Conservation (phyloP, 1,139 yeast species). For the Yamadazyma epiphylla region DNA sequence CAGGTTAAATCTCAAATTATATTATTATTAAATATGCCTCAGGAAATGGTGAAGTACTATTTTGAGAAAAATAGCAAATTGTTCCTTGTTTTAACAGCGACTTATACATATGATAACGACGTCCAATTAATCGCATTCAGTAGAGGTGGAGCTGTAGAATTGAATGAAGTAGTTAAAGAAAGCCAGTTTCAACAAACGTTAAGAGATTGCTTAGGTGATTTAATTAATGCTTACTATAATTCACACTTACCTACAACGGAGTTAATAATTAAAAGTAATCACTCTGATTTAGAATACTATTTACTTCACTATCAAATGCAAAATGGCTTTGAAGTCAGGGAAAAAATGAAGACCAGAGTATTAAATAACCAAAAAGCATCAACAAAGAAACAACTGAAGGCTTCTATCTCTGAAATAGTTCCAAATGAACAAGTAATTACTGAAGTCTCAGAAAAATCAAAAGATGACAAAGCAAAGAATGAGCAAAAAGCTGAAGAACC, state of each 20-base stretch:
- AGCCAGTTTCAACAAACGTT: constrained; percentile 20
- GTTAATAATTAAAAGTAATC: constrained; percentile 19
- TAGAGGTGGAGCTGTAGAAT: constrained; percentile 18
- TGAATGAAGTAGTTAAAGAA: constrained; percentile 21
- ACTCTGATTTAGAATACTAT: constrained; percentile 20
- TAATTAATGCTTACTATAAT: constrained; percentile 18
- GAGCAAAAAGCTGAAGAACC: constrained; percentile 5
- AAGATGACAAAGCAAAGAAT: constrained; percentile 1
- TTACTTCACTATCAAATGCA: constrained; percentile 10
- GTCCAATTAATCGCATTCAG: constrained; percentile 28
- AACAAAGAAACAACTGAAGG: constrained; percentile 1
- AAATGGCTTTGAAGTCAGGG: constrained; percentile 12
- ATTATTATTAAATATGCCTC: constrained; percentile 53
- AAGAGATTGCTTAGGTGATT: constrained; percentile 14
- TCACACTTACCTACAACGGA: constrained; percentile 20
- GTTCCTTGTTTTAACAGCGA: constrained; percentile 25
- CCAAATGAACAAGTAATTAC: not conserved
- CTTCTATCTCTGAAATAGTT: not conserved
- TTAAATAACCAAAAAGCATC: constrained; percentile 4
- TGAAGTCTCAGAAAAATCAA: not conserved
- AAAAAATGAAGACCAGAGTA: constrained; percentile 11
- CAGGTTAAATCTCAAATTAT: constrained; percentile 58
- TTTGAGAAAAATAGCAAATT: constrained; percentile 23
- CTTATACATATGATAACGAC: constrained; percentile 24
- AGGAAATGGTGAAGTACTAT: constrained; percentile 19